A percentile compares a stretch with the other conserved stretches of the same genome.
These are phyloP conservation scores for Penicillium tannophilum DNA, from an alignment of 495 filamentous ascomycete genomes.

Conservation along the genomic window DNA sequence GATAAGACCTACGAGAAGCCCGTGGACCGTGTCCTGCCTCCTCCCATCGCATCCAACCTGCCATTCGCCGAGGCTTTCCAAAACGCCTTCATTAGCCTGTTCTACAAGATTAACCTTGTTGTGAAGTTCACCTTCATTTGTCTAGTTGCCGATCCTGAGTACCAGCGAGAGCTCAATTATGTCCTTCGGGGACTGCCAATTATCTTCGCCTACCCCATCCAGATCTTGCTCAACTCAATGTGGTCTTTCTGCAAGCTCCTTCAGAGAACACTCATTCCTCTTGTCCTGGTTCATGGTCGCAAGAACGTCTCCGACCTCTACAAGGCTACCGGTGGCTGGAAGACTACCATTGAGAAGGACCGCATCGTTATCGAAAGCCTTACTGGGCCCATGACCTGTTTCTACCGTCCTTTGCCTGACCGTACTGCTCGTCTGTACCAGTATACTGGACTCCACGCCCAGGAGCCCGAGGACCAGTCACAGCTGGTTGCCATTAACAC, in stretches of 20 bases:
- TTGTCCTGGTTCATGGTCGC: conserved; percentile 5
- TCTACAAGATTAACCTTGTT: not conserved
- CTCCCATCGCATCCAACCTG: conserved; percentile 2
- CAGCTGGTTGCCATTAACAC: conserved; percentile 8
- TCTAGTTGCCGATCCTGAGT: conserved; percentile 8
- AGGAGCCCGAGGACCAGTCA: conserved; percentile 2
- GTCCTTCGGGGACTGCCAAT: not conserved
- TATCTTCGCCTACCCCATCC: not conserved
- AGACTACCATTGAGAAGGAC: conserved; percentile 9
- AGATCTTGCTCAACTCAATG: not conserved
- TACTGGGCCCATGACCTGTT: conserved; percentile 4
- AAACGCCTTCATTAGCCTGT: not conserved
- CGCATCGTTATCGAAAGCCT: conserved; percentile 7
- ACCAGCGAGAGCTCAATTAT: conserved; percentile 10
- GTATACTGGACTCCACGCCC: conserved; percentile 3
- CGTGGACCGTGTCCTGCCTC: not conserved
- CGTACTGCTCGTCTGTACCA: conserved; percentile 5
- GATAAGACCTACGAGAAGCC: conserved; percentile 8
- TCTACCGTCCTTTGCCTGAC: conserved; percentile 6
- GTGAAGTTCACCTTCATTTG: conserved; percentile 4
- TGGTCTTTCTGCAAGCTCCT: conserved; percentile 9
- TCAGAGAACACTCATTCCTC: conserved; percentile 3
- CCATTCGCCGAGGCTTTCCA: not conserved
- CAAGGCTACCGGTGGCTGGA: conserved; percentile 8
- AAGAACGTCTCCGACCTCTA: conserved; percentile 4